Evolutionary conservation across 305 asterid genomes (phyloP).

Genomic region (Petunia hybrid): DNA sequence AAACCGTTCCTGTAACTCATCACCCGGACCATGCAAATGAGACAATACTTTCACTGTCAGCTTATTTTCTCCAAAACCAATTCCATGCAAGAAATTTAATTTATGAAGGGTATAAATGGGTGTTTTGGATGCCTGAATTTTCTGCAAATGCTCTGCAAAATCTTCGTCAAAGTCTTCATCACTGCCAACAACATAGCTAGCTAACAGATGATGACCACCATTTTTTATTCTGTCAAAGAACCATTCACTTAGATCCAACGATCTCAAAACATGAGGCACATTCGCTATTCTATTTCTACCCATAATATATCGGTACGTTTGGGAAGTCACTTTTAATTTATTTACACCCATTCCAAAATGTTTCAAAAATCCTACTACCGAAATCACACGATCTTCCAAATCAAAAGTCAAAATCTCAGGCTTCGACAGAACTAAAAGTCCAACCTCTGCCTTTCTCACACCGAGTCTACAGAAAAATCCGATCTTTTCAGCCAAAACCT

Average conservation of each 20-base stretch:
- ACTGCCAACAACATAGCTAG: slow-evolving; percentile 38
- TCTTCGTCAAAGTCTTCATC: slow-evolving; percentile 52
- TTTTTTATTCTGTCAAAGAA: slow-evolving; percentile 58
- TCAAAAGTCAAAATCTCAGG: slow-evolving; percentile 57
- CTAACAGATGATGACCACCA: slow-evolving; percentile 54
- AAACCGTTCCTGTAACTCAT: slow-evolving; percentile 58
- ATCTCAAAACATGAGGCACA: slow-evolving; percentile 57
- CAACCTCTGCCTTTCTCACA: slow-evolving; percentile 55
- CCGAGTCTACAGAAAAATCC: slow-evolving; percentile 55
- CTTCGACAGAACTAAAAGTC: slow-evolving; percentile 56
- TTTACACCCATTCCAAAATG: slow-evolving; percentile 50
- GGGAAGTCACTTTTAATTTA: slow-evolving; percentile 45
- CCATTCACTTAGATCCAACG: slow-evolving; percentile 65
- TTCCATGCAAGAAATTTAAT: slow-evolving; percentile 58
- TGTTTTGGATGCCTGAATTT: slow-evolving; percentile 48
- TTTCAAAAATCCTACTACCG: slow-evolving; percentile 55
- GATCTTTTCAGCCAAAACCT: slow-evolving; percentile 53
- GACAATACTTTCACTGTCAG: slow-evolving; percentile 55
- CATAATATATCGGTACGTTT: slow-evolving; percentile 63
- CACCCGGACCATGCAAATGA: slow-evolving; percentile 46
- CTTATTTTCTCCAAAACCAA: slow-evolving; percentile 70
- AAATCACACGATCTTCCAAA: slow-evolving; percentile 49
- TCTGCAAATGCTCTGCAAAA: slow-evolving; percentile 44
- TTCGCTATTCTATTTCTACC: slow-evolving; percentile 67
- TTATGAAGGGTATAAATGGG: slow-evolving; percentile 41